phyloP scores from a whole-genome alignment of 208 protist genomes.

The Acanthamoeba healyi region DNA sequence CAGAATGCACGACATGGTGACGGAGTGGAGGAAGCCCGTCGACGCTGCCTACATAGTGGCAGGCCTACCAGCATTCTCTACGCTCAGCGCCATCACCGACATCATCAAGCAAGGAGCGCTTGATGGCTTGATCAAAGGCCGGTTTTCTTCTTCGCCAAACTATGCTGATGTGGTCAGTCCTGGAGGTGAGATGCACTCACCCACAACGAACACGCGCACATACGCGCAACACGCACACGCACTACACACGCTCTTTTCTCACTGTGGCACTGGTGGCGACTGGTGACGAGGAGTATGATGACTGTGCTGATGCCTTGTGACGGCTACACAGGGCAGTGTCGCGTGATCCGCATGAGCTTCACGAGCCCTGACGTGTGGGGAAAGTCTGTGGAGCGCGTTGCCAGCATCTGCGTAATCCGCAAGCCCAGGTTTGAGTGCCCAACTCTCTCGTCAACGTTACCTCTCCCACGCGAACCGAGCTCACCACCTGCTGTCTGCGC shows the following conservation, averaged over 20 bases:
- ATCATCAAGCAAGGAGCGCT: not conserved
- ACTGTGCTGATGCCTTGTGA: no score
- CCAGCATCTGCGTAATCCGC: not conserved
- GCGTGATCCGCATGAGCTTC: not conserved
- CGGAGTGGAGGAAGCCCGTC: not conserved
- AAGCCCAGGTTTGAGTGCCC: not conserved
- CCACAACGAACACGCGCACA: no score
- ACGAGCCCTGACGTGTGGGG: not conserved
- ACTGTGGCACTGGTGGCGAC: no score
- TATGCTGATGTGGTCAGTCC: not conserved
- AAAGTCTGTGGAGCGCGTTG: not conserved
- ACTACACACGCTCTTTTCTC: no score
- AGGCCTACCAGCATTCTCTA: not conserved
- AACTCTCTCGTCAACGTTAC: no score
- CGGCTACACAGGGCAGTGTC: not conserved
- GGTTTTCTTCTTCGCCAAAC: not conserved
- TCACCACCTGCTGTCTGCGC: not conserved
- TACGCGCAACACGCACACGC: no score
- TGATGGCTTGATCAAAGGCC: not conserved
- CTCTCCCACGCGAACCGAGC: no score
- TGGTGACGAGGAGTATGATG: no score
- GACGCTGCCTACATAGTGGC: not conserved
- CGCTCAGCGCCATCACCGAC: not conserved
- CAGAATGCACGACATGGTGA: not conserved
- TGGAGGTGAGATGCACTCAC: not conserved